Conservation (phyloP, 306 rosid species). For the Casuarina glauca region DNA sequence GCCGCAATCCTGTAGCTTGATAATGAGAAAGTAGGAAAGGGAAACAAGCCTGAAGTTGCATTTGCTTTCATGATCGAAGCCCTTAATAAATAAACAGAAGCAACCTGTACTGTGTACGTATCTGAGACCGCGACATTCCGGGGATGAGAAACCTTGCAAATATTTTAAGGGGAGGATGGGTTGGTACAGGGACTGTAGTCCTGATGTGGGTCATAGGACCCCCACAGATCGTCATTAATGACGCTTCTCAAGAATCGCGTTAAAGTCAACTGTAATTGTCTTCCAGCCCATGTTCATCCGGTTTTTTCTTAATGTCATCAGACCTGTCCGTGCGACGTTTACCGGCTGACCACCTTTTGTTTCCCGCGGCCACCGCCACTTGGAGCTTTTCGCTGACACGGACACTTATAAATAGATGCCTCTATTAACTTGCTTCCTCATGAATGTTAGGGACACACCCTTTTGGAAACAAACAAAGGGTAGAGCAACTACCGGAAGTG, state of each 20-base stretch:
- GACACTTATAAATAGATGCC: slow-evolving; percentile 31
- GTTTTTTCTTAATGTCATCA: not conserved
- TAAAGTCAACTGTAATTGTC: slow-evolving; percentile 23
- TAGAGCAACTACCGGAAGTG: slow-evolving; percentile 7
- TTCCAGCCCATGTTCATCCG: not conserved
- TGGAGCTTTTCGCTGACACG: not conserved
- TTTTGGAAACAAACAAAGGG: slow-evolving; percentile 18
- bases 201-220: not conserved
- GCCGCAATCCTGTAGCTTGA: no score
- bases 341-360: not conserved
- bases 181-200: not conserved
- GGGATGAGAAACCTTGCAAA: no score
- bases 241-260: slow-evolving; percentile 24
- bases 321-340: slow-evolving; percentile 19
- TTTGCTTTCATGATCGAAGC: no score
- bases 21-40: no score
- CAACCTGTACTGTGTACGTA: no score
- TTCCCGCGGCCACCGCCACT: not conserved
- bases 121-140: no score
- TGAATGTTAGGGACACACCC: slow-evolving; percentile 4
- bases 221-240: slow-evolving; percentile 38
- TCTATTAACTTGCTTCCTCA: not conserved
- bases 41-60: no score
- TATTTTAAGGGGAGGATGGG: no score
- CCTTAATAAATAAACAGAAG: no score